phyloP scores from a whole-genome alignment of 768 basidiomycete genomes.

The Trametes cingulata region DNA sequence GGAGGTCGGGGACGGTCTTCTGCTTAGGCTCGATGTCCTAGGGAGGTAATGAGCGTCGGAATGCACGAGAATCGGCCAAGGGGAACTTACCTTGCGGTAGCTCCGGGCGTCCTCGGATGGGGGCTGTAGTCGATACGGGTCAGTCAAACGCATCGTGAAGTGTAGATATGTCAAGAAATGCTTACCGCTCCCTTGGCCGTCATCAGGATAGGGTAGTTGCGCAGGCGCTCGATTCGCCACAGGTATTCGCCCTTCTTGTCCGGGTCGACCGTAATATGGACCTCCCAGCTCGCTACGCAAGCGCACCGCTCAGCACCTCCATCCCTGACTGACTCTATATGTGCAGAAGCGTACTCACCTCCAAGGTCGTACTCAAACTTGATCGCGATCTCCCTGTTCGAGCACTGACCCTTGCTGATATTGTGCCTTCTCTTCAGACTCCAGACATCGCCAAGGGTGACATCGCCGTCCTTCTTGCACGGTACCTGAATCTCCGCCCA shows the following conservation, averaged over 20 bases:
- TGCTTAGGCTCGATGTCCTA: constrained; percentile 31
- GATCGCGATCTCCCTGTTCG: constrained; percentile 27
- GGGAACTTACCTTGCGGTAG: constrained; percentile 1
- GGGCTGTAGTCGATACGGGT: background rate
- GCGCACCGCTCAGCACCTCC: background rate
- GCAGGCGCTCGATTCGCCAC: constrained; percentile 14
- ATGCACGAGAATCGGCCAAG: background rate
- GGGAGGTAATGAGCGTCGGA: background rate
- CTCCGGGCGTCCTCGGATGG: constrained; percentile 26
- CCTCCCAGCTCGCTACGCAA: constrained; percentile 25
- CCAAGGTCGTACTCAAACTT: constrained; percentile 30
- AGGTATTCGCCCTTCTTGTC: constrained; percentile 17
- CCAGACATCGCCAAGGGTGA: constrained; percentile 32
- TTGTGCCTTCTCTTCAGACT: constrained; percentile 19
- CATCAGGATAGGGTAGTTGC: constrained; percentile 25
- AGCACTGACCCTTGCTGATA: constrained; percentile 29
- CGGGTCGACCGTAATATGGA: constrained; percentile 28
- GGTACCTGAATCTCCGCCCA: background rate
- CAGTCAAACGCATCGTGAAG: no score
- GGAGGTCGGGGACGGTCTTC: constrained; percentile 22
- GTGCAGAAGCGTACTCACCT: background rate
- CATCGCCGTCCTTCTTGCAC: constrained; percentile 22
- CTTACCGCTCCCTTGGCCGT: constrained; percentile 23
- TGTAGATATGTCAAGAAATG: background rate
- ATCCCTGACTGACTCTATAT: no score